Percentiles rank a stretch among this genome's conserved stretches.
phyloP scores from a whole-genome alignment of 2,329 filamentous ascomycete species.

The Rasamsonia emersonii region DNA sequence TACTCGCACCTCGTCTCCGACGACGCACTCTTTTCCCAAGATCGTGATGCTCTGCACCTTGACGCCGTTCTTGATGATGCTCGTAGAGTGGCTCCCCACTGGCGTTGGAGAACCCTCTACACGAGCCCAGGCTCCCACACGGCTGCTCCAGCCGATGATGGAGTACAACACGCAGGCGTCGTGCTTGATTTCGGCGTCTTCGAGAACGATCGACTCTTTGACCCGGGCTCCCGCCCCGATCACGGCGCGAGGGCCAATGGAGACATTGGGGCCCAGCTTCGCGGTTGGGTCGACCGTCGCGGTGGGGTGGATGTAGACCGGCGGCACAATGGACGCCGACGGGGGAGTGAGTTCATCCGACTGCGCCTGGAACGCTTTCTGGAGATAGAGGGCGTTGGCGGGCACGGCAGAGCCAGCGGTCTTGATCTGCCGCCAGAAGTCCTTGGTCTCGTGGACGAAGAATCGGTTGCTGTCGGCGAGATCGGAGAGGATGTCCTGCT shows the following conservation, averaged over 20 bases:
- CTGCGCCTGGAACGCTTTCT: slow-evolving; percentile 79
- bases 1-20: slow-evolving; percentile 88
- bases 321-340: slow-evolving; percentile 78
- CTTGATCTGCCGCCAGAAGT: slow-evolving; percentile 99
- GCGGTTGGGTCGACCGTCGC: slow-evolving; percentile 87
- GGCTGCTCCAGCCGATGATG: slow-evolving; percentile 95
- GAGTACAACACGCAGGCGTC: slow-evolving; percentile 92
- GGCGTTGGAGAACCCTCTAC: slow-evolving; percentile 92
- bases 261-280: slow-evolving; percentile 95
- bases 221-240: slow-evolving; percentile 82
- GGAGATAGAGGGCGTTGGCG: slow-evolving; percentile 91
- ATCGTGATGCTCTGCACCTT: slow-evolving; percentile 99
- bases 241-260: slow-evolving; percentile 78
- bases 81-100: slow-evolving; percentile 79
- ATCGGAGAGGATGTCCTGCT: slow-evolving; percentile 94
- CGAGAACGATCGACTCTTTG: slow-evolving; percentile 93
- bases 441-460: slow-evolving; percentile 96
- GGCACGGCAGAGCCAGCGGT: slow-evolving; percentile 94
- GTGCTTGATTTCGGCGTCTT: slow-evolving; percentile 92
- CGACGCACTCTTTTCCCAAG: slow-evolving; percentile 87
- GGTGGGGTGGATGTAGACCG: slow-evolving; percentile 90
- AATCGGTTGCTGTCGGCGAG: slow-evolving; percentile 96
- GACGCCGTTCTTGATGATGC: slow-evolving; percentile 93
- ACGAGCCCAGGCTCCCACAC: slow-evolving; percentile 93
- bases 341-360: slow-evolving; percentile 74